Conservation (phyloP, 2,329 filamentous ascomycete species). For the Pezicula radicicola region DNA sequence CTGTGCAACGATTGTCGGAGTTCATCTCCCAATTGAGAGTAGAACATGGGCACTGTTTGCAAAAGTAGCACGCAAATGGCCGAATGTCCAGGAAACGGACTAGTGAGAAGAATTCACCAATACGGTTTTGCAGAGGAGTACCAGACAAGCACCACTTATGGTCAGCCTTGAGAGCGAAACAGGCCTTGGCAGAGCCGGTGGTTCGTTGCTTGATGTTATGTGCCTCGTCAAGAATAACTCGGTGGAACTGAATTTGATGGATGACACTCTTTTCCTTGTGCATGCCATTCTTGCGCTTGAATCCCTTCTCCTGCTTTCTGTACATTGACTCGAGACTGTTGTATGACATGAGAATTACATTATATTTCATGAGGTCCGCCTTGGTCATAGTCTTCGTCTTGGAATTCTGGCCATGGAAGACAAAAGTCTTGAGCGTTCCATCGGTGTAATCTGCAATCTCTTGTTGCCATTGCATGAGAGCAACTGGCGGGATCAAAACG, state of each 20-base stretch:
- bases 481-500: constrained; percentile 88
- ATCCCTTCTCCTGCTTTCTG: constrained; percentile 89
- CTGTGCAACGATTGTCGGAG: constrained; percentile 65
- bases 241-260: constrained; percentile 83
- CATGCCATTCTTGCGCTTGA: constrained; percentile 74
- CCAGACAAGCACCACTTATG: constrained; percentile 97
- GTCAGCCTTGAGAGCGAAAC: constrained; percentile 81
- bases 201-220: constrained; percentile 91
- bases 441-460: constrained; percentile 82
- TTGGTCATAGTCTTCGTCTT: constrained; percentile 75
- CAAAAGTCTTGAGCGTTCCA: constrained; percentile 83
- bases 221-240: constrained; percentile 90
- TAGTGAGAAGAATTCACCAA: constrained; percentile 94
- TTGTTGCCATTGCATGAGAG: constrained; percentile 90
- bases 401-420: constrained; percentile 83
- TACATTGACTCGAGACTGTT: constrained; percentile 88
- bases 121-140: constrained; percentile 93
- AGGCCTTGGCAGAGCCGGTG: constrained; percentile 90
- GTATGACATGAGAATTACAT: constrained; percentile 98
- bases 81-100: constrained; percentile 85
- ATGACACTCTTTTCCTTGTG: constrained; percentile 79
- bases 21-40: constrained; percentile 81
- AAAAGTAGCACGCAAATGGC: constrained; percentile 92
- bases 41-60: constrained; percentile 80
- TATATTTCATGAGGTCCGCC: constrained; percentile 74